These are phyloP conservation scores for Cladobotryum protrusum DNA, from an alignment of 2,329 filamentous ascomycete species.

Conservation along the genomic window DNA sequence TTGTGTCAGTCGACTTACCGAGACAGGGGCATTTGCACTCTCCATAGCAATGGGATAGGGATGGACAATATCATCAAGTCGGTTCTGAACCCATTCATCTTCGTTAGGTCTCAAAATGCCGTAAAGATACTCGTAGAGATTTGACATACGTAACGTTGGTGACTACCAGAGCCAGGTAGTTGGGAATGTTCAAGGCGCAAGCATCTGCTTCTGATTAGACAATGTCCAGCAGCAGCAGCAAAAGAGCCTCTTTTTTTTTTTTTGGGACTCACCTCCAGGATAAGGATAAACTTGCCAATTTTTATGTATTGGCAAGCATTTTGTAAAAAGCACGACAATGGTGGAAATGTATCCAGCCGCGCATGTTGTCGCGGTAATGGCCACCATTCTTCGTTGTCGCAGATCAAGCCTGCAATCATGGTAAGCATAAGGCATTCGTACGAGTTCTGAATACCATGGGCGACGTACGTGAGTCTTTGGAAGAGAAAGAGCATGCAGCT, in stretches of 20 bases:
- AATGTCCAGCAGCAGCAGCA: not conserved
- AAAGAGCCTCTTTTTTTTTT: not conserved
- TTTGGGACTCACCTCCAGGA: conserved; percentile 14
- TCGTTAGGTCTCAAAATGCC: too few relatives aligned
- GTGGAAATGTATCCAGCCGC: conserved; percentile 15
- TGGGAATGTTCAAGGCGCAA: conserved; percentile 16
- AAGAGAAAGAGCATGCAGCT: conserved; percentile 34
- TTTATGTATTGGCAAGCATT: conserved; percentile 17
- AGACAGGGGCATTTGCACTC: conserved; percentile 16
- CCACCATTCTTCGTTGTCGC: conserved; percentile 16
- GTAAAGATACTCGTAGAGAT: too few relatives aligned
- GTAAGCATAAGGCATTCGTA: not conserved
- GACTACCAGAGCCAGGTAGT: conserved; percentile 17
- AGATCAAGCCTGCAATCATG: conserved; percentile 13
- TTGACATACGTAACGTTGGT: conserved; percentile 18
- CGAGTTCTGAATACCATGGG: too few relatives aligned
- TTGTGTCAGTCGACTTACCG: conserved; percentile 7
- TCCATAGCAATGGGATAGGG: conserved; percentile 19
- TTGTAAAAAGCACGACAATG: conserved; percentile 16
- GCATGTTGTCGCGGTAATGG: conserved; percentile 14
- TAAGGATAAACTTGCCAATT: conserved; percentile 23
- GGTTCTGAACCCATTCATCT: conserved; percentile 10
- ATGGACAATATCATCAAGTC: conserved; percentile 19
- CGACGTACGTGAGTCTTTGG: conserved; percentile 30
- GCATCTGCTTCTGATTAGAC: conserved; percentile 12